phyloP scores from a whole-genome alignment of 208 protist genomes.

The Herpetomonas tarakana region DNA sequence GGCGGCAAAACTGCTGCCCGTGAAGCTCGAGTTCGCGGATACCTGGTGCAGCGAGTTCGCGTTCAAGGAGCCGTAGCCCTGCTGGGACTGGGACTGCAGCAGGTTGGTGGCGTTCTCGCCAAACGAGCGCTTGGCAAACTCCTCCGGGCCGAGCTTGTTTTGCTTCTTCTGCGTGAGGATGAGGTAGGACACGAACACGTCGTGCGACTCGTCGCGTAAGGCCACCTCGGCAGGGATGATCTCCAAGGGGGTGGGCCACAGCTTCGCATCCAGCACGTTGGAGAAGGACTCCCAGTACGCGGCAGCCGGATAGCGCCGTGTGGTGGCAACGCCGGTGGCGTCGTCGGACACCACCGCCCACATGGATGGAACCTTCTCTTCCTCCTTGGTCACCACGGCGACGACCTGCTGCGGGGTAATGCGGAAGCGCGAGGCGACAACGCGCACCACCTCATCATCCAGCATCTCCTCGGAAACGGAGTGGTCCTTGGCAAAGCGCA shows the following conservation, averaged over 20 bases:
- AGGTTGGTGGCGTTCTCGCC: conserved; percentile 45
- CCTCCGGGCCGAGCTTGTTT: conserved; percentile 40
- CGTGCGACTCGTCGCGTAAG: conserved; percentile 62
- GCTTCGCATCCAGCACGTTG: conserved; percentile 74
- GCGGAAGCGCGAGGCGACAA: conserved; percentile 56
- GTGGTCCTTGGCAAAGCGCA: conserved; percentile 43
- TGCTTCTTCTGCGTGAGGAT: conserved; percentile 72
- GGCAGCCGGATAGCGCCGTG: conserved; percentile 52
- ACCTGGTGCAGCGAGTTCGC: conserved; percentile 74
- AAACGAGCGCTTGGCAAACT: conserved; percentile 32
- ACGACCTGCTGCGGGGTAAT: conserved; percentile 40
- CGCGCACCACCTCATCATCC: conserved; percentile 53
- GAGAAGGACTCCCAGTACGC: conserved; percentile 70
- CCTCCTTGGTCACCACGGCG: conserved; percentile 48
- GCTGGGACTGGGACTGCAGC: conserved; percentile 48
- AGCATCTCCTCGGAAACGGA: conserved; percentile 32
- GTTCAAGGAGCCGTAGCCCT: conserved; percentile 85
- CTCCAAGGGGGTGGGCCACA: conserved; percentile 74
- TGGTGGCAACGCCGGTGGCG: conserved; percentile 10
- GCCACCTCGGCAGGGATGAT: conserved; percentile 65
- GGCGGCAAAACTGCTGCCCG: conserved; percentile 28
- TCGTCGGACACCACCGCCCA: conserved; percentile 25
- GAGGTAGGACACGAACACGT: conserved; percentile 74
- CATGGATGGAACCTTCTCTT: conserved; percentile 52
- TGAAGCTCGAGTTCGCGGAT: conserved; percentile 47